These are phyloP conservation scores for Aureobasidium lini DNA, from an alignment of 2,329 filamentous ascomycete species.

Conservation along the genomic window DNA sequence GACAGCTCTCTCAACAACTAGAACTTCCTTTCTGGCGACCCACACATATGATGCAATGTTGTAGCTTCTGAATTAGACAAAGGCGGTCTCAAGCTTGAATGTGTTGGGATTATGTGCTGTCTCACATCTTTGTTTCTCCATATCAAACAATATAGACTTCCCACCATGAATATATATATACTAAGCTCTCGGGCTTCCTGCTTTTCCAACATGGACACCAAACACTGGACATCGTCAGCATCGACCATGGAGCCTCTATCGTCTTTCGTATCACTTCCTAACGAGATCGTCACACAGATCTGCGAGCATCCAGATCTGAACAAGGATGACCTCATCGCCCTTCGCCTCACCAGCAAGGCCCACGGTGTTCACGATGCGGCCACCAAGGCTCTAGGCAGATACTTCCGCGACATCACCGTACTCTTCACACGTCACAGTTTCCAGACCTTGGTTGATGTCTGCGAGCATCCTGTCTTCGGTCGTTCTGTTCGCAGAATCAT, in stretches of 20 bases:
- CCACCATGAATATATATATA: too few relatives aligned
- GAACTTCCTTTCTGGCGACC: too few relatives aligned
- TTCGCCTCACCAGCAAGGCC: neutral
- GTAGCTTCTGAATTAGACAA: too few relatives aligned
- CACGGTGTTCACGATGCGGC: neutral
- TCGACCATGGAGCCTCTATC: neutral
- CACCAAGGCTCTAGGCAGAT: neutral
- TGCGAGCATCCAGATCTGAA: neutral
- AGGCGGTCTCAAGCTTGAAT: too few relatives aligned
- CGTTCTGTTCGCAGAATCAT: neutral
- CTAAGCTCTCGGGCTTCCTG: too few relatives aligned
- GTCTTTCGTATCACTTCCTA: neutral
- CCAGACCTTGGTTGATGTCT: neutral
- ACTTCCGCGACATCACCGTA: neutral
- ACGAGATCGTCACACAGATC: neutral
- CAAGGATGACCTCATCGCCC: neutral
- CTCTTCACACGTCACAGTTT: neutral
- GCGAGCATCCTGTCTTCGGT: neutral
- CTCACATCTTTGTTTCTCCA: too few relatives aligned
- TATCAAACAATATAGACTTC: too few relatives aligned
- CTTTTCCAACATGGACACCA: too few relatives aligned
- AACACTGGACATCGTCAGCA: too few relatives aligned
- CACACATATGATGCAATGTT: too few relatives aligned
- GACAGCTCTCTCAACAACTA: too few relatives aligned
- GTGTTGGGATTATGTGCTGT: too few relatives aligned